Evolutionary conservation across 768 basidiomycete species (phyloP).

Genomic region (Amanita jacksonii): DNA sequence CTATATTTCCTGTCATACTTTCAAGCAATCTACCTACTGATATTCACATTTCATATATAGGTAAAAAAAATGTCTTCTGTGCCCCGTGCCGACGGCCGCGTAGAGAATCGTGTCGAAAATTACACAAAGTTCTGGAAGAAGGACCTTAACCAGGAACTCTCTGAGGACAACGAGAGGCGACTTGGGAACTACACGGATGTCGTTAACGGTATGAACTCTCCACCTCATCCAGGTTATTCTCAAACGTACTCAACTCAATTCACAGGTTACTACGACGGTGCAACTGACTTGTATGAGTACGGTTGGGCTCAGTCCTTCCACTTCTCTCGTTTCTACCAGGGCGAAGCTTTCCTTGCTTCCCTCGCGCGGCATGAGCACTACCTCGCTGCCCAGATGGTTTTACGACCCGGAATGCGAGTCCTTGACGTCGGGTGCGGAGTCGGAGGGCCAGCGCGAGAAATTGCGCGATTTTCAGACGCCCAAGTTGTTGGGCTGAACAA

Average conservation of each 20-base stretch:
- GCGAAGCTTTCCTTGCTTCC: constrained; percentile 64
- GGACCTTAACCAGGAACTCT: constrained; percentile 60
- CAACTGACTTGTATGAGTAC: constrained; percentile 91
- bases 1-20: too few relatives aligned
- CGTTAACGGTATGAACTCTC: constrained; percentile 63
- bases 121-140: constrained; percentile 93
- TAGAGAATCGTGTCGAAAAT: constrained; percentile 61
- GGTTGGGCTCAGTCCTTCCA: constrained; percentile 92
- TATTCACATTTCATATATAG: too few relatives aligned
- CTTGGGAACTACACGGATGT: constrained; percentile 84
- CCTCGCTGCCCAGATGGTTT: constrained; percentile 76
- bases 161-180: constrained; percentile 59
- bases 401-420: constrained; percentile 88
- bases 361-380: constrained; percentile 97
- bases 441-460: constrained; percentile 94
- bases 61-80: constrained; percentile 7
- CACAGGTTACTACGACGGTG: constrained; percentile 92
- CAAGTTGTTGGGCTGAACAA: constrained; percentile 86
- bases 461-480: constrained; percentile 83
- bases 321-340: constrained; percentile 95
- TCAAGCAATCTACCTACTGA: too few relatives aligned
- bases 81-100: constrained; percentile 43
- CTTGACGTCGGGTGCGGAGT: constrained; percentile 98
- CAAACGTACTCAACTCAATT: constrained; percentile 3
- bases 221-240: neutral